These are phyloP conservation scores for Boletus eberwhitei DNA, from an alignment of 768 basidiomycete species.

Conservation along the genomic window DNA sequence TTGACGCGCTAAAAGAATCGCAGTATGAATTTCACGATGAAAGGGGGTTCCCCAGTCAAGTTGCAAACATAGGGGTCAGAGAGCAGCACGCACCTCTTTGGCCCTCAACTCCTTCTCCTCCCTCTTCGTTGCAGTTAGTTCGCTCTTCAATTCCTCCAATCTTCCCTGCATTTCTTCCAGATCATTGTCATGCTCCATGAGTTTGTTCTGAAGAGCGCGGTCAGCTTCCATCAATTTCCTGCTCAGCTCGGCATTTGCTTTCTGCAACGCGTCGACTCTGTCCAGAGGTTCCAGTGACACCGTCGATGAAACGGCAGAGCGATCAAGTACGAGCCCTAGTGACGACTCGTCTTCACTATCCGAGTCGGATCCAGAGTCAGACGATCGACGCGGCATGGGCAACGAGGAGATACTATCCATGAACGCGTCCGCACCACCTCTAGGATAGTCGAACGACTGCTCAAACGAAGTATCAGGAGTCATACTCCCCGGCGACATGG, in stretches of 20 bases:
- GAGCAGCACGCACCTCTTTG: constrained; percentile 63
- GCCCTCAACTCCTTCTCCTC: constrained; percentile 90
- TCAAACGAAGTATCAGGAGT: constrained; percentile 36
- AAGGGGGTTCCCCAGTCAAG: neutral
- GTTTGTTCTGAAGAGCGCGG: constrained; percentile 57
- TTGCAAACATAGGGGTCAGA: constrained; percentile 3
- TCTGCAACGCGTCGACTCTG: constrained; percentile 67
- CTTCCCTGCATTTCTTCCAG: constrained; percentile 74
- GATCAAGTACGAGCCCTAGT: constrained; percentile 59
- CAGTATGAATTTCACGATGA: constrained; percentile 5
- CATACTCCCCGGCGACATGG: constrained; percentile 29
- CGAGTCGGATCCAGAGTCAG: constrained; percentile 47
- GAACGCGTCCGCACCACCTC: constrained; percentile 38
- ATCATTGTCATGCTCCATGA: constrained; percentile 78
- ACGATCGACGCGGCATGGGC: constrained; percentile 50
- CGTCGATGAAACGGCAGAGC: constrained; percentile 55
- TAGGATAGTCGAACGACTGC: constrained; percentile 37
- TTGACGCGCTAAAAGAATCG: constrained; percentile 50
- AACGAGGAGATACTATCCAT: constrained; percentile 49
- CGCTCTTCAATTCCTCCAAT: constrained; percentile 74
- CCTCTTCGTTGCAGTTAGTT: constrained; percentile 75
- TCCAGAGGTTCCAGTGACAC: constrained; percentile 73
- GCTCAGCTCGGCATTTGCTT: constrained; percentile 70
- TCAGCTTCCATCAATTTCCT: constrained; percentile 77
- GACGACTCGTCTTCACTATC: constrained; percentile 47